Percentiles rank a stretch among this genome's conserved stretches.
phyloP scores from a whole-genome alignment of 345 rosid genomes.

The Erucastrum elatum region DNA sequence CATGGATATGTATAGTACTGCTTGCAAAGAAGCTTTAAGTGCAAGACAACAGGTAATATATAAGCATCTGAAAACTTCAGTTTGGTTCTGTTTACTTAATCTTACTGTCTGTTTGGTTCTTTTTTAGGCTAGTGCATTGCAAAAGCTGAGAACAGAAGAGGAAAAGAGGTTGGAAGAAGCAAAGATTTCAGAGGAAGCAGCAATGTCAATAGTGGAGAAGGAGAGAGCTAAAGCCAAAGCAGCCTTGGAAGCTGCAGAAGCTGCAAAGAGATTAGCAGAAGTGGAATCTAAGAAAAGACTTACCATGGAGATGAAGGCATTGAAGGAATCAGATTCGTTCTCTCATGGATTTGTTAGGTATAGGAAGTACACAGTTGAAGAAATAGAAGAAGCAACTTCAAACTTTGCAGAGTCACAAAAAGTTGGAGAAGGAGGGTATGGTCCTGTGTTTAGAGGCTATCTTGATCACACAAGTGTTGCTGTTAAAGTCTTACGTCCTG shows the following conservation, averaged over 20 bases:
- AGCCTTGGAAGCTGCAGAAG: constrained; percentile 75
- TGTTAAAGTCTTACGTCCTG: constrained; percentile 86
- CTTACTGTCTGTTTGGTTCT: neutral
- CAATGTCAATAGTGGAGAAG: constrained; percentile 57
- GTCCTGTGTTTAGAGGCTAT: constrained; percentile 81
- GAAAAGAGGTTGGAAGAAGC: constrained; percentile 71
- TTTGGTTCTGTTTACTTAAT: constrained; percentile 4
- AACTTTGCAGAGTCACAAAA: constrained; percentile 50
- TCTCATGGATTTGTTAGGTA: constrained; percentile 48
- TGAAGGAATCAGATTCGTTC: constrained; percentile 49
- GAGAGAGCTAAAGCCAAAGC: constrained; percentile 68
- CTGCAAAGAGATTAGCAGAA: constrained; percentile 68
- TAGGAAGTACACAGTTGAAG: constrained; percentile 74
- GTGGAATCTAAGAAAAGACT: constrained; percentile 59
- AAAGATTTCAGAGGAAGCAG: constrained; percentile 66
- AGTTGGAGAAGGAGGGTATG: constrained; percentile 98
- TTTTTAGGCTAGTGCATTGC: constrained; percentile 67
- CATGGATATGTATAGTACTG: constrained; percentile 84
- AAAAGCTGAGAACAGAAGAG: constrained; percentile 67
- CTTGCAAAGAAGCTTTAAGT: constrained; percentile 83
- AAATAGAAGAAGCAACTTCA: constrained; percentile 74
- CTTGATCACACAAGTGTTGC: constrained; percentile 89
- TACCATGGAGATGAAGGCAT: constrained; percentile 46
- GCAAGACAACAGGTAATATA: constrained; percentile 71
- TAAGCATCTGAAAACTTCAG: neutral